Evolutionary conservation across 768 basidiomycete genomes (phyloP).

Genomic region (Pleurotus platypus): DNA sequence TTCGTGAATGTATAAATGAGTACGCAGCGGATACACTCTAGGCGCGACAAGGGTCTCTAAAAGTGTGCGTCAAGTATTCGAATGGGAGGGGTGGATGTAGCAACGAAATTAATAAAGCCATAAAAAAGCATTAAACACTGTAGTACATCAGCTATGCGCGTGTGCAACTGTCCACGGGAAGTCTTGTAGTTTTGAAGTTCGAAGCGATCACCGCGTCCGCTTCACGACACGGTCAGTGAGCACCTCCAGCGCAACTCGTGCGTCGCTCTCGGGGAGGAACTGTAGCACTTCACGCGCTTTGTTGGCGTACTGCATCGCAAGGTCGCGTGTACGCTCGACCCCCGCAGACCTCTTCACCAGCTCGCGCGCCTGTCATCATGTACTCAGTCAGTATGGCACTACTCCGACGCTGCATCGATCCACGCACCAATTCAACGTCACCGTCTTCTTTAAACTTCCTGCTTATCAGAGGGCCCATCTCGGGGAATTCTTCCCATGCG

Average conservation of each 20-base stretch:
- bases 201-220: conserved; percentile 40
- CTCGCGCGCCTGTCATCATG: conserved; percentile 52
- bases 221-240: conserved; percentile 68
- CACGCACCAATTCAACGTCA: conserved; percentile 73
- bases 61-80: not conserved
- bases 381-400: not conserved
- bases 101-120: not conserved
- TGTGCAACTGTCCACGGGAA: not conserved
- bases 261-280: conserved; percentile 77
- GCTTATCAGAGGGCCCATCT: conserved; percentile 78
- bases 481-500: conserved; percentile 91
- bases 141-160: not conserved
- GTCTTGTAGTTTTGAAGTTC: not conserved
- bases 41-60: not conserved
- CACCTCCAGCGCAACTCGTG: conserved; percentile 69
- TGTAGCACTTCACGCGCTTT: conserved; percentile 70
- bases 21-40: too few species aligned
- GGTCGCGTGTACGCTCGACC: conserved; percentile 70
- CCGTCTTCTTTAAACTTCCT: conserved; percentile 75
- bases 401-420: not conserved
- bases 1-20: too few species aligned
- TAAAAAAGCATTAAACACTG: not conserved
- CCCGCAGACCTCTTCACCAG: conserved; percentile 70
- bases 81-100: not conserved
- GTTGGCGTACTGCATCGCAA: conserved; percentile 73